Percentiles rank a stretch among this genome's conserved stretches.
Conservation (phyloP, 345 rosid genomes). For the Euphorbia pulcherrima region DNA sequence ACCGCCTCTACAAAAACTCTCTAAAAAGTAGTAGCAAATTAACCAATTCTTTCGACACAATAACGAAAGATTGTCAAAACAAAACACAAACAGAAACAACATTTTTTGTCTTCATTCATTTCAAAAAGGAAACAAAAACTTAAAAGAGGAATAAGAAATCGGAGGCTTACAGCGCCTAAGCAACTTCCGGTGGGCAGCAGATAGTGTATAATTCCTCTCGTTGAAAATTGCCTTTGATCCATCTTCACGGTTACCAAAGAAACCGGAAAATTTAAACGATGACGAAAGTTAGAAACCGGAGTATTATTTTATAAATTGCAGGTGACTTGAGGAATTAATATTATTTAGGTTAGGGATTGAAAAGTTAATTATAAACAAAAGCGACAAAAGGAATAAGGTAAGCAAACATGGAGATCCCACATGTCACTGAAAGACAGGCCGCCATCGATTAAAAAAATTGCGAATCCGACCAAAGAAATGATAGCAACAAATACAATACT, state of each 20-base stretch:
- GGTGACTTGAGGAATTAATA: not conserved
- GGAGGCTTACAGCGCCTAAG: slow-evolving; percentile 25
- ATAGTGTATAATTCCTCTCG: slow-evolving; percentile 10
- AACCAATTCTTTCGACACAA: no score
- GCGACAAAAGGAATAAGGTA: not conserved
- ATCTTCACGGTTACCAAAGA: not conserved
- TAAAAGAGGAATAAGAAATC: not conserved
- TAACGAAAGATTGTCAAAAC: no score
- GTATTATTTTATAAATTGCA: not conserved
- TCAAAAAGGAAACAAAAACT: not conserved
- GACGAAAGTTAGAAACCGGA: no score
- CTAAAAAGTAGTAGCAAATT: no score
- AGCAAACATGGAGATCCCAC: slow-evolving; percentile 10
- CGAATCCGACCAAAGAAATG: slow-evolving; percentile 1
- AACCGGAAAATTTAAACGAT: not conserved
- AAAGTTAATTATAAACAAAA: not conserved
- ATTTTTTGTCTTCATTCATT: no score
- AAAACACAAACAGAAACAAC: no score
- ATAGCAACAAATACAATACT: not conserved
- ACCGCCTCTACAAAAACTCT: not conserved
- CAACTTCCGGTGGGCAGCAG: slow-evolving; percentile 49
- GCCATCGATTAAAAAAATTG: not conserved
- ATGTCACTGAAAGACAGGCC: slow-evolving; percentile 23
- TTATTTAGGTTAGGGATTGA: not conserved
- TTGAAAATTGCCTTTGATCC: slow-evolving; percentile 6